Evolutionary conservation across 1,139 yeast genomes (phyloP).

Genomic region (Saccharomyces hybrid): DNA sequence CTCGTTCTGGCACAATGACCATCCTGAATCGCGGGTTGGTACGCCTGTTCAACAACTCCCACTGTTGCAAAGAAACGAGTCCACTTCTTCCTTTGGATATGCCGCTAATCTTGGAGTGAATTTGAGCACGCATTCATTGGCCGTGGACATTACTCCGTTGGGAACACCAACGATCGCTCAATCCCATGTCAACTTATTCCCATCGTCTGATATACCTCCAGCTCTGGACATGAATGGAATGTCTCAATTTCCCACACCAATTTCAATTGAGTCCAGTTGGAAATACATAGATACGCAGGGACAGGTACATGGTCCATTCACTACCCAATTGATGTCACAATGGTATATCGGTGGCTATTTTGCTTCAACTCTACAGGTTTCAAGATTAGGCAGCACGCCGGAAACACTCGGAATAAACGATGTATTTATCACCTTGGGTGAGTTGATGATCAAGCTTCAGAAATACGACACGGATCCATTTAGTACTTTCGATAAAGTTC

Average conservation of each 20-base stretch:
- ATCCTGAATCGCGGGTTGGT: background rate
- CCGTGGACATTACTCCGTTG: background rate
- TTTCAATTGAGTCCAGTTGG: slow-evolving; percentile 30
- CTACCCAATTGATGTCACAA: slow-evolving; percentile 25
- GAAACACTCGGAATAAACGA: slow-evolving; percentile 26
- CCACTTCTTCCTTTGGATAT: background rate
- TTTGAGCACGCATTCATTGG: background rate
- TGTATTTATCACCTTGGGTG: slow-evolving; percentile 22
- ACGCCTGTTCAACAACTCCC: background rate
- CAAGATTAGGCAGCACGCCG: slow-evolving; percentile 16
- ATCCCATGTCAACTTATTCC: background rate
- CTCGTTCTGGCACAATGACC: background rate
- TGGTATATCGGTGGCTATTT: slow-evolving; percentile 30
- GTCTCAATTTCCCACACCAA: background rate
- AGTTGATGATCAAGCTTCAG: slow-evolving; percentile 20
- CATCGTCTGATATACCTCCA: background rate
- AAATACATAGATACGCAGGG: slow-evolving; percentile 28
- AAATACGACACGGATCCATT: slow-evolving; percentile 25
- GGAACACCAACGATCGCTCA: background rate
- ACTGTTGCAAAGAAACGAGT: background rate
- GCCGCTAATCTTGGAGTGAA: background rate
- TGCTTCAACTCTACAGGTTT: slow-evolving; percentile 24
- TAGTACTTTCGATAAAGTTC: slow-evolving; percentile 17
- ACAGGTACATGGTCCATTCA: slow-evolving; percentile 31
- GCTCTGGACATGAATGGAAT: background rate